Percentiles rank a stretch among this genome's conserved stretches.
phyloP scores from a whole-genome alignment of 805 yeast species.

The Brettanomyces custersianus region DNA sequence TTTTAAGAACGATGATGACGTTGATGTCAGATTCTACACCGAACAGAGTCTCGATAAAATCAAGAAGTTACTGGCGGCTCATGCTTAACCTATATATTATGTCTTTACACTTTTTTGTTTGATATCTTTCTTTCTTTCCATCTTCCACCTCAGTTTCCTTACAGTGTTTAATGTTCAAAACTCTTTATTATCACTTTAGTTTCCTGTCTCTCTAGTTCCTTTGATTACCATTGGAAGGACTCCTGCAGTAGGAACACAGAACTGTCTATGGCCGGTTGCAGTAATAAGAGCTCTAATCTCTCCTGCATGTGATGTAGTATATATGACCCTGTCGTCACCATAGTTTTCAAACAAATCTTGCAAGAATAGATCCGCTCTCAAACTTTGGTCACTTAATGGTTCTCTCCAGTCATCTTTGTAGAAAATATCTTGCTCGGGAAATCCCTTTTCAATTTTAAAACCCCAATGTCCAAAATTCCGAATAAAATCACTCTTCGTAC shows the following conservation, averaged over 20 bases:
- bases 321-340: constrained; percentile 28
- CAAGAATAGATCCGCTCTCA: constrained; percentile 38
- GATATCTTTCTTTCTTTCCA: background rate
- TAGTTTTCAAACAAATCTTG: constrained; percentile 29
- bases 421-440: constrained; percentile 40
- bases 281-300: constrained; percentile 44
- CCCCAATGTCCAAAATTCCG: constrained; percentile 32
- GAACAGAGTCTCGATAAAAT: constrained; percentile 32
- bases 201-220: constrained; percentile 21
- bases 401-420: constrained; percentile 41
- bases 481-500: constrained; percentile 28
- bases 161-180: background rate
- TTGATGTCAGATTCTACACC: constrained; percentile 86
- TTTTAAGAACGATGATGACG: constrained; percentile 65
- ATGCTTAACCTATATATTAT: background rate
- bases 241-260: constrained; percentile 58
- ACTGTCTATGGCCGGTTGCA: constrained; percentile 45
- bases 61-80: constrained; percentile 8
- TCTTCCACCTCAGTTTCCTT: background rate
- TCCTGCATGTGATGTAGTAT: constrained; percentile 54
- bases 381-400: constrained; percentile 36
- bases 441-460: constrained; percentile 35
- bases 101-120: background rate
- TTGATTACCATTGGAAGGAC: constrained; percentile 51
- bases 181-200: background rate